Conservation (phyloP, 768 basidiomycete genomes). For the Boletus insuetus region DNA sequence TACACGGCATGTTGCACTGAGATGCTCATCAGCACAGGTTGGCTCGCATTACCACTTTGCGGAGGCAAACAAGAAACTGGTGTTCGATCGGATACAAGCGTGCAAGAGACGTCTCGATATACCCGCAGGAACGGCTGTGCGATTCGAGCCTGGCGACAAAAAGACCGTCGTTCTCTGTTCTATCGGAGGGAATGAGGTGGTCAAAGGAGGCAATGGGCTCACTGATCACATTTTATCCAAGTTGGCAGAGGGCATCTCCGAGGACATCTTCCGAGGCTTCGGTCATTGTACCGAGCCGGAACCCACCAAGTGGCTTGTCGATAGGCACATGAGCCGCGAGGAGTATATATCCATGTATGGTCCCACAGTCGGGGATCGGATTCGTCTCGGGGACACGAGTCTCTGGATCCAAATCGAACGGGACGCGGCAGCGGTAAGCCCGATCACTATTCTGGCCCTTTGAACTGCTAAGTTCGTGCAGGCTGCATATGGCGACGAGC, state of each 20-base stretch:
- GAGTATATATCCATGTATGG: constrained; percentile 61
- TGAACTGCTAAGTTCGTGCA: constrained; percentile 24
- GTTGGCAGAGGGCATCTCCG: constrained; percentile 37
- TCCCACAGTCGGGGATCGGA: constrained; percentile 86
- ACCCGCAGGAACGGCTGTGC: constrained; percentile 89
- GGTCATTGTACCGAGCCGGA: constrained; percentile 66
- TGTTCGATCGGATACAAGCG: constrained; percentile 78
- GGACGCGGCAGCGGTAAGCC: constrained; percentile 43
- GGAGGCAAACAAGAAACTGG: constrained; percentile 79
- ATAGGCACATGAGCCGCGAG: constrained; percentile 60
- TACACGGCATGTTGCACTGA: not conserved
- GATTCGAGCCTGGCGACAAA: constrained; percentile 77
- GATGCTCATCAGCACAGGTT: constrained; percentile 45
- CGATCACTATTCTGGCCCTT: not conserved
- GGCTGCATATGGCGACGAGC: constrained; percentile 93
- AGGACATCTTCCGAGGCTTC: constrained; percentile 49
- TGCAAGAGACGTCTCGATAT: constrained; percentile 91
- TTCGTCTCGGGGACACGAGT: constrained; percentile 84
- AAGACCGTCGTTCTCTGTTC: constrained; percentile 47
- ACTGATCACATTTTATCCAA: constrained; percentile 42
- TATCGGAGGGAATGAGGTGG: constrained; percentile 67
- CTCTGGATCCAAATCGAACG: constrained; percentile 93
- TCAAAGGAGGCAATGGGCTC: constrained; percentile 81
- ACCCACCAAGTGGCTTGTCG: constrained; percentile 43
- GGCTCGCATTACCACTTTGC: constrained; percentile 96